phyloP scores from a whole-genome alignment of 108 stramenopile species.

The Aurantiochytrium sp. region DNA sequence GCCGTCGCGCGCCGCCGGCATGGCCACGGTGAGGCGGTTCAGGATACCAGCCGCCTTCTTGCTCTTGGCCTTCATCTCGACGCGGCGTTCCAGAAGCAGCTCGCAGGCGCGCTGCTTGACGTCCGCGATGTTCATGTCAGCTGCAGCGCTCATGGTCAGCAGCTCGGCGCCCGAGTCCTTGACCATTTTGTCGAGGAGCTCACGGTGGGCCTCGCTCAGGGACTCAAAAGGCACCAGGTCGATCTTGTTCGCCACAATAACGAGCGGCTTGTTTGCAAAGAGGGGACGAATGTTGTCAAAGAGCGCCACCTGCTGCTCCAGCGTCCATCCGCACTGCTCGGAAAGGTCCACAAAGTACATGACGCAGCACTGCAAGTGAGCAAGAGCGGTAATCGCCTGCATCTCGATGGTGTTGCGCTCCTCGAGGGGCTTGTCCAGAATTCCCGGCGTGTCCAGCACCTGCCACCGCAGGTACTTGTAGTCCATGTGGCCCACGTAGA shows the following conservation, averaged over 20 bases:
- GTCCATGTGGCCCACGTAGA: slow-evolving; percentile 98
- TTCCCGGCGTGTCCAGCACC: slow-evolving; percentile 98
- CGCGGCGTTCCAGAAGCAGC: slow-evolving; percentile 76
- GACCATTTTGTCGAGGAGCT: slow-evolving; percentile 47
- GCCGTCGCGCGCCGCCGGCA: slow-evolving; percentile 80
- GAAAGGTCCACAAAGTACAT: slow-evolving; percentile 95
- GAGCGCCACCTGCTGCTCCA: slow-evolving; percentile 76
- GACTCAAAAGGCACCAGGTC: slow-evolving; percentile 83
- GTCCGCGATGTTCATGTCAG: slow-evolving; percentile 80
- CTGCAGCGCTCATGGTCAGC: slow-evolving; percentile 84
- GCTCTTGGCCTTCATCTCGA: slow-evolving; percentile 71
- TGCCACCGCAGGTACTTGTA: slow-evolving; percentile 97
- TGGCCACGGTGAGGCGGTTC: slow-evolving; percentile 90
- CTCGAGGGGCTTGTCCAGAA: slow-evolving; percentile 91
- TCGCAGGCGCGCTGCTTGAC: slow-evolving; percentile 90
- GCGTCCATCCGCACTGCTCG: slow-evolving; percentile 95
- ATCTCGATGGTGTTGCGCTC: slow-evolving; percentile 98
- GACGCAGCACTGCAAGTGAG: slow-evolving; percentile 92
- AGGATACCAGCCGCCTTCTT: slow-evolving; percentile 70
- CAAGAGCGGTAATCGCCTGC: slow-evolving; percentile 98
- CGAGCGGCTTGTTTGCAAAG: slow-evolving; percentile 94
- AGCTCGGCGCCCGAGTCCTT: slow-evolving; percentile 51
- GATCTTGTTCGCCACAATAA: slow-evolving; percentile 93
- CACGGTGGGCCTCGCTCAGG: slow-evolving; percentile 58
- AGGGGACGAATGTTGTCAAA: slow-evolving; percentile 88